Percentiles rank a stretch among this genome's conserved stretches.
Conservation (phyloP, 2,329 filamentous ascomycete species). For the Colletotrichum nymphaeae region DNA sequence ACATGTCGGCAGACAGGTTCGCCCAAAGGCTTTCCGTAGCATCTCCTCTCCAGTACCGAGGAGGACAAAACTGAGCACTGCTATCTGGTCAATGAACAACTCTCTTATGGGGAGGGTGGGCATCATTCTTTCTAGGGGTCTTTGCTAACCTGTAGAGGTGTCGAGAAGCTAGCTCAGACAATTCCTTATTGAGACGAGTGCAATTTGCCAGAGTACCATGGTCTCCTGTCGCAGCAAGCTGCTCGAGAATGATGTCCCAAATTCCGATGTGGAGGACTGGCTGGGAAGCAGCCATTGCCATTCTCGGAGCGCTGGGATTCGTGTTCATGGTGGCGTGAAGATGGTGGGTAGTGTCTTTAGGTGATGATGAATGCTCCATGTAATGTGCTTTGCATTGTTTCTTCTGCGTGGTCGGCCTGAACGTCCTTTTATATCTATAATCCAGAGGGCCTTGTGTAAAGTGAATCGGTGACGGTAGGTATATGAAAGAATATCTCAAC, state of each 20-base stretch:
- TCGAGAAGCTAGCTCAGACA: neutral
- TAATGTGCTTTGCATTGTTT: neutral
- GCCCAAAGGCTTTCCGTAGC: neutral
- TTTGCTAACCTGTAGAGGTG: constrained; percentile 12
- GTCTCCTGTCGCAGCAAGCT: neutral
- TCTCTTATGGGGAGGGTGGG: neutral
- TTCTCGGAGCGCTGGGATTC: neutral
- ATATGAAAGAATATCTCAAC: neutral
- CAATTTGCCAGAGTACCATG: constrained; percentile 3
- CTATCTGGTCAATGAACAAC: neutral
- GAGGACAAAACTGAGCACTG: neutral
- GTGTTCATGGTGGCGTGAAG: neutral
- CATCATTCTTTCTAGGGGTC: neutral
- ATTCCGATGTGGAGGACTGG: neutral
- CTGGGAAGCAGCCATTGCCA: neutral
- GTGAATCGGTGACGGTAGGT: neutral
- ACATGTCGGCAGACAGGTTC: neutral
- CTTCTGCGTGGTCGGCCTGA: neutral
- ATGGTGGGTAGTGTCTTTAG: neutral
- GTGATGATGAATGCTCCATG: neutral
- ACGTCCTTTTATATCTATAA: neutral
- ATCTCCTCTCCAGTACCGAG: neutral
- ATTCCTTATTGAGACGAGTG: neutral
- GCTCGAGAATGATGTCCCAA: neutral
- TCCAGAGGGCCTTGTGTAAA: neutral